Evolutionary conservation across 164 flowering plant genomes (phyloP).

Genomic region (Dillenia turbinata): DNA sequence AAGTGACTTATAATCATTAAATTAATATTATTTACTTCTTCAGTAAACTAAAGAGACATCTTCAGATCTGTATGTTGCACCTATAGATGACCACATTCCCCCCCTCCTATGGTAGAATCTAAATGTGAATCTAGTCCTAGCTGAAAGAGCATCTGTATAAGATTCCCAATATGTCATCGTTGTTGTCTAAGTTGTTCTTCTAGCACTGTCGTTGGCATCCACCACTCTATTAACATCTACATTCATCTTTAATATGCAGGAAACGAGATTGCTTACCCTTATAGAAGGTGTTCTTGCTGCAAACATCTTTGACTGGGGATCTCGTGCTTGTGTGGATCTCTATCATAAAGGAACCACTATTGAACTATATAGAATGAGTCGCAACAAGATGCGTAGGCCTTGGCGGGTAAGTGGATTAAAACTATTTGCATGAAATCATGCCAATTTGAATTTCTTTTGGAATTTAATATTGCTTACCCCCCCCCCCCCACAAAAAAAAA

Average conservation of each 20-base stretch:
- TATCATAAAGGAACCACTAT: conserved; percentile 96
- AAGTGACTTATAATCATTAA: too few relatives aligned
- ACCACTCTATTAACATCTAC: conserved; percentile 4
- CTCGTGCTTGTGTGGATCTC: conserved; percentile 98
- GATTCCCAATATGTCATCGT: too few relatives aligned
- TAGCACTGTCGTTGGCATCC: too few relatives aligned
- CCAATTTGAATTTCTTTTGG: neutral
- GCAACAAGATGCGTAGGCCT: conserved; percentile 95
- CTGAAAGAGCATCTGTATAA: too few relatives aligned
- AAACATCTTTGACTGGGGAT: conserved; percentile 99
- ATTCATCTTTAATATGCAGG: conserved; percentile 42
- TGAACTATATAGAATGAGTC: conserved; percentile 98
- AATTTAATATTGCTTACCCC: neutral
- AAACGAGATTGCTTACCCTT: conserved; percentile 68
- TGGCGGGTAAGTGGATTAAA: conserved; percentile 67
- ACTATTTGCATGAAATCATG: neutral
- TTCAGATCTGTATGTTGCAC: too few relatives aligned
- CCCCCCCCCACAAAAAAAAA: neutral
- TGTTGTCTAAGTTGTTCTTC: too few relatives aligned
- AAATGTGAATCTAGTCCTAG: too few relatives aligned
- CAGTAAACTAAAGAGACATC: too few relatives aligned
- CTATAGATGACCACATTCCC: too few relatives aligned
- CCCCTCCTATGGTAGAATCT: too few relatives aligned
- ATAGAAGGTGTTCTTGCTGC: conserved; percentile 99
- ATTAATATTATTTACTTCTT: too few relatives aligned